Evolutionary conservation across 129 eudicot species (phyloP), one percentile per base, ranked within the genome.

Genomic region (Escallonia rubra): DNA sequence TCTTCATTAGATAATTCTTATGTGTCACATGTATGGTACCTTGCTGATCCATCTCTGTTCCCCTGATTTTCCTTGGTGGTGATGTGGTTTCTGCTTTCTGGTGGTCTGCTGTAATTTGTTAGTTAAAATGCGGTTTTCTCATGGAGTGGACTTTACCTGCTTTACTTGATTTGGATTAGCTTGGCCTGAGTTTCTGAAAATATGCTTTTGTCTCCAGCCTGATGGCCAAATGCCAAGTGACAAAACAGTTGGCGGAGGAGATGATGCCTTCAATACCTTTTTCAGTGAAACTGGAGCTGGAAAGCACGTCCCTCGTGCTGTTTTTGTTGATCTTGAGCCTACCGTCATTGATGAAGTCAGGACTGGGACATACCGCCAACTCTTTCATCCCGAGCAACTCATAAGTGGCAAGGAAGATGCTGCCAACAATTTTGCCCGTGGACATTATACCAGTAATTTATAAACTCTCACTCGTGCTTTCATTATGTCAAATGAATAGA

Each of bases 161-260:
- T 23, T 41, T 8, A 23, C 54, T 56, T 3, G 42, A 4, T 9
- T 43, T 50, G n/a, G 41, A 10, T 9, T 61, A 23, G 46, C 54
- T 56, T 3, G 42, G 4, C 9, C 23, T 50, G n/a, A 13, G 38
- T 9, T 61, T 61, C 15, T 65, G 43, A 10, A 50, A 41, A 38
- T 10, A 13, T 15, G 8, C 39, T 65, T 14, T 23, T 41, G 50
- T 15, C n/a, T 42, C 38, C 57, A 79, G 83, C 79, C 83, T 68
- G 83, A 79, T 73, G 83, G 83, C 65, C 76, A 79, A 46, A 79
- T 79, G 83, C 83, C 83, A 1, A 69, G 79, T 69, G 83, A 79
- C 76, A 74, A 74, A 58, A 79, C 83, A 5, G 74, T 77, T n/a
- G 82, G 78, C 8, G 82, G 82, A 72, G 82, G 82, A 47, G 82